phyloP scores from a whole-genome alignment of 2,329 filamentous ascomycete species.

The Colletotrichum sp. region DNA sequence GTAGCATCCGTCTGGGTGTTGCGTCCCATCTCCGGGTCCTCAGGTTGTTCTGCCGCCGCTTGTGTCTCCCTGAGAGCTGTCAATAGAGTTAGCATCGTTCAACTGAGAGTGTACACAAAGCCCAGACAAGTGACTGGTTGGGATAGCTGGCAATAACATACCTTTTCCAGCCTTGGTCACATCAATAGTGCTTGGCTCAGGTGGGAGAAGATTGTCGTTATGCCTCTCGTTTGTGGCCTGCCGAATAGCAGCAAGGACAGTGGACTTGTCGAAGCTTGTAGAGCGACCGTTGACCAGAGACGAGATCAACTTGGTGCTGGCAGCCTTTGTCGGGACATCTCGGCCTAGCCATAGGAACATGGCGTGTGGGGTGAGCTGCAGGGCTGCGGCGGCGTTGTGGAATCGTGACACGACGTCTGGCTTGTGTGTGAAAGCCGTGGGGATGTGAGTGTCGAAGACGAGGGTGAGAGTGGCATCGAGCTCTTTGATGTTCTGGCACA shows the following conservation, averaged over 20 bases:
- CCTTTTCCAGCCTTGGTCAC: not conserved
- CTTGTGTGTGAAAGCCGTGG: not conserved
- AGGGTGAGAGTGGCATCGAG: not conserved
- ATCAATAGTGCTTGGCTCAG: not conserved
- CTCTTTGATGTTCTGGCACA: not conserved
- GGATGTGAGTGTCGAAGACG: not conserved
- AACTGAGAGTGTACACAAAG: not conserved
- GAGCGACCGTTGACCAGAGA: not conserved
- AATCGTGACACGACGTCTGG: not conserved
- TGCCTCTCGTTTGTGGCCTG: not conserved
- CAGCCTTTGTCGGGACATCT: not conserved
- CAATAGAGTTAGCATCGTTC: not conserved
- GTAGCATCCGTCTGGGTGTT: not conserved
- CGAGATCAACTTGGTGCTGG: not conserved
- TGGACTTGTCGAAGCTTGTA: not conserved
- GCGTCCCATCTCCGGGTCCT: not conserved
- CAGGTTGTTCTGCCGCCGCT: not conserved
- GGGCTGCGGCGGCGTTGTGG: not conserved
- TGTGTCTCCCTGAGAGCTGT: not conserved
- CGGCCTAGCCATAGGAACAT: not conserved
- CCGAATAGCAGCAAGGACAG: not conserved
- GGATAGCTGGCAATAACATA: not conserved
- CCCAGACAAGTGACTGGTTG: not conserved
- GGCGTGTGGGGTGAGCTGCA: not conserved
- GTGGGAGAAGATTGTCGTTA: not conserved